Base-by-base conservation (phyloP, 2,329 filamentous ascomycete genomes). In the Thielaviopsis cerberus region DNA sequence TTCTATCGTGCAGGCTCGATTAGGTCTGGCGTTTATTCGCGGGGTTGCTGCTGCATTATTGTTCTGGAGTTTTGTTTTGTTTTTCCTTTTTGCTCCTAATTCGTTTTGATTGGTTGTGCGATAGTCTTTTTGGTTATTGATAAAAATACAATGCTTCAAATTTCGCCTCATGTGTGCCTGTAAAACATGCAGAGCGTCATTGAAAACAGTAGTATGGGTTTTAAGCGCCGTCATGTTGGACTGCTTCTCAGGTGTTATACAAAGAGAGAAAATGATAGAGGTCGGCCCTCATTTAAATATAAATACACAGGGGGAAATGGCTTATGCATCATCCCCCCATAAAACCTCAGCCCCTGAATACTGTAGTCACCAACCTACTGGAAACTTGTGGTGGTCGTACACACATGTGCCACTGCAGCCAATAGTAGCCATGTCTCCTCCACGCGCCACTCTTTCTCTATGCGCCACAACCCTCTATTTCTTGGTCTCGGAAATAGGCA, bases 1-100 rank as follows among this genome's bases (percentile, higher is more conserved):
- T 5, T n/a, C n/a, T 17, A n/a, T n/a, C 4, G 15, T 41, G 34
- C 34, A 41, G n/a, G n/a, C n/a, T n/a, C n/a, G n/a, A n/a, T n/a
- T n/a, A n/a, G n/a, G n/a, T n/a, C n/a, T n/a, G n/a, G n/a, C n/a
- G n/a, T n/a, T n/a, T n/a, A n/a, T n/a, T n/a, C n/a, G 6, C 34
- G 4, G 34, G 15, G 15, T 41, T 13, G 34, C 15, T n/a, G 10
- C 51, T 45, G 17, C 48, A 55, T 53, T 51, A 54, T 55, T 54
- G 45, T 53, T 53, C 41, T 53, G n/a, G n/a, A n/a, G n/a, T 25
- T 57, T 59, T 62, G 51, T 62, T 37, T 52, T 15, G 58, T 59
- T 58, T 55, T 30, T 57, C 53, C 57, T 62, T 24, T 26, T 37
- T 48, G 59, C 37, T 20, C 11, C 17, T 61, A n/a, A n/a, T n/a